These are phyloP conservation scores for Phytopythium chamaehyphon DNA, from an alignment of 352 stramenopile species.

Conservation along the genomic window DNA sequence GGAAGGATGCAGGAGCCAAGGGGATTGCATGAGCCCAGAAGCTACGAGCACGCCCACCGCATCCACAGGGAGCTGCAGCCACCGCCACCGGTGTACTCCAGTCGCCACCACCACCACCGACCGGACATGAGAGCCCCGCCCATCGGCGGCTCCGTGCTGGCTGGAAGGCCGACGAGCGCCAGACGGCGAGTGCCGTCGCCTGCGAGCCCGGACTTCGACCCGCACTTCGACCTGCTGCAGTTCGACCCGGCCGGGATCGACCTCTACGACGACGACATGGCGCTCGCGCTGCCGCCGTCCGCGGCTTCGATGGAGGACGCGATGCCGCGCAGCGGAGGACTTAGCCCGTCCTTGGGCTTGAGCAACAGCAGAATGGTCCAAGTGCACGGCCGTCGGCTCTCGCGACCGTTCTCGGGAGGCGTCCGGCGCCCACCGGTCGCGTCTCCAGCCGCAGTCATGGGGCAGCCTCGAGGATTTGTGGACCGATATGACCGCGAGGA, in stretches of 20 bases:
- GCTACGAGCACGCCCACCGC: constrained; percentile 16
- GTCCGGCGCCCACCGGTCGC: too few species aligned
- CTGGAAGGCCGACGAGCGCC: neutral
- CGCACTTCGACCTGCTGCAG: constrained; percentile 1
- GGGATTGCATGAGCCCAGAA: constrained; percentile 3
- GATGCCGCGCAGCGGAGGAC: too few species aligned
- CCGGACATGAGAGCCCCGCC: constrained; percentile 8
- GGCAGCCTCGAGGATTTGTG: too few species aligned
- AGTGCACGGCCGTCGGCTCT: too few species aligned
- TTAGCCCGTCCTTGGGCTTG: too few species aligned
- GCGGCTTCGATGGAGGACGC: neutral
- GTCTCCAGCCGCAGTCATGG: too few species aligned
- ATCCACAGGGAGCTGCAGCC: constrained; percentile 37
- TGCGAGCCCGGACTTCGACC: constrained; percentile 1
- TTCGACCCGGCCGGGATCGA: constrained; percentile 6
- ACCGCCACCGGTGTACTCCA: neutral
- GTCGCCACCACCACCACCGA: neutral
- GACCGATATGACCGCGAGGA: too few species aligned
- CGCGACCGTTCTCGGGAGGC: too few species aligned
- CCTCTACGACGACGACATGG: constrained; percentile 4
- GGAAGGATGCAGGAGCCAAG: constrained; percentile 5
- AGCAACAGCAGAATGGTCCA: too few species aligned
- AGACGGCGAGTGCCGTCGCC: neutral
- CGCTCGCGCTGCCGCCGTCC: neutral
- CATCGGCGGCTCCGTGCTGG: constrained; percentile 15